Conservation (phyloP, 2,329 filamentous ascomycete species). For the Botryosphaeria dothidea region DNA sequence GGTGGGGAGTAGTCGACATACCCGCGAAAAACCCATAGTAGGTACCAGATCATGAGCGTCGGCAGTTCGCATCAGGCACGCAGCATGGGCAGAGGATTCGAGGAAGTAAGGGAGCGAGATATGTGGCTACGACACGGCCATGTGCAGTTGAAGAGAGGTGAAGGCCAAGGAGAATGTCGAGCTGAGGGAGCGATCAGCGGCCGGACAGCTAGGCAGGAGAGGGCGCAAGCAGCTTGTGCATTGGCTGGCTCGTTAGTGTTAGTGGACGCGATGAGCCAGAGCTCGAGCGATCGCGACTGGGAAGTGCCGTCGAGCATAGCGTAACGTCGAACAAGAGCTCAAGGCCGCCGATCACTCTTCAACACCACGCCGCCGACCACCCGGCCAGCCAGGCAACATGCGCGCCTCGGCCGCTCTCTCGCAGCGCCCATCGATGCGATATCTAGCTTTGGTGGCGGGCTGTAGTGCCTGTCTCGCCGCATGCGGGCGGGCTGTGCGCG, state of each 20-base stretch:
- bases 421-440: background rate
- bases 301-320: conserved; percentile 15
- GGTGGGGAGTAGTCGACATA: conserved; percentile 45
- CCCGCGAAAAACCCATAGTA: conserved; percentile 76
- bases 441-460: background rate
- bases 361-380: background rate
- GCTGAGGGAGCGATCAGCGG: conserved; percentile 11
- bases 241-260: conserved; percentile 5
- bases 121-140: conserved; percentile 12
- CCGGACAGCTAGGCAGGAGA: conserved; percentile 11
- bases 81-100: conserved; percentile 9
- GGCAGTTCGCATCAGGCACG: conserved; percentile 15
- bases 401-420: background rate
- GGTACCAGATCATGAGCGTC: conserved; percentile 69
- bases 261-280: conserved; percentile 9
- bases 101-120: conserved; percentile 17
- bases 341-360: background rate
- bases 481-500: background rate
- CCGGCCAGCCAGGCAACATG: no score
- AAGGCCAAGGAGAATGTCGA: background rate
- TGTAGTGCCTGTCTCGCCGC: background rate
- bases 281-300: conserved; percentile 13
- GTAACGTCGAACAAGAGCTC: conserved; percentile 13
- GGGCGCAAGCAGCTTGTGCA: conserved; percentile 11
- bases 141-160: conserved; percentile 4